These are phyloP conservation scores for Neurospora sp. DNA, from an alignment of 495 filamentous ascomycete species.

Conservation along the genomic window DNA sequence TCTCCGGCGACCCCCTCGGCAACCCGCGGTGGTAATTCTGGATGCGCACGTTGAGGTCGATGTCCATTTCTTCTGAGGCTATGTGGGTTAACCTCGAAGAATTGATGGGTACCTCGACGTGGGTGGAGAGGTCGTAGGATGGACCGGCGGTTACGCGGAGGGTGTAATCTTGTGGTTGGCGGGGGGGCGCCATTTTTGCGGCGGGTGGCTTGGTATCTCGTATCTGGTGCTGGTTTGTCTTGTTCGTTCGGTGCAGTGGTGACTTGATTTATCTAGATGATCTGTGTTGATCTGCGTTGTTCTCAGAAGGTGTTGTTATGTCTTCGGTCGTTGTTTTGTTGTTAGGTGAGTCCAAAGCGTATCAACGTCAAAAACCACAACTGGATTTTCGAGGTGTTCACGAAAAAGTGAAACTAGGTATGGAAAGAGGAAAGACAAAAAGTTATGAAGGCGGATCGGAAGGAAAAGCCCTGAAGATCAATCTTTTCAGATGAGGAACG, in stretches of 20 bases:
- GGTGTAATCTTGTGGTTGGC: constrained; percentile 46
- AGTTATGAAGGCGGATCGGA: background rate
- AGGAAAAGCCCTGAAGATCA: background rate
- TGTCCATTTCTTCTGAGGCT: constrained; percentile 41
- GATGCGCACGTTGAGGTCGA: constrained; percentile 60
- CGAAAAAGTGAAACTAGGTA: too few relatives aligned
- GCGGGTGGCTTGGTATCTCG: too few relatives aligned
- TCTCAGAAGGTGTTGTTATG: too few relatives aligned
- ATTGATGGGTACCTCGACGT: constrained; percentile 66
- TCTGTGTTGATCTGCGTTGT: too few relatives aligned
- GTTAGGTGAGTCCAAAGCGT: too few relatives aligned
- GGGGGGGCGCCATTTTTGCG: background rate
- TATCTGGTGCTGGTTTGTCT: too few relatives aligned
- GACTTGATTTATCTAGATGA: too few relatives aligned
- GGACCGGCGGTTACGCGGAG: constrained; percentile 67
- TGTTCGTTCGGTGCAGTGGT: too few relatives aligned
- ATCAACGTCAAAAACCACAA: too few relatives aligned
- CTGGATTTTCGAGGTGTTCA: too few relatives aligned
- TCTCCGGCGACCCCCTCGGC: constrained; percentile 24
- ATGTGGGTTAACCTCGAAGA: constrained; percentile 43
- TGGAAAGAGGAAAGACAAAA: too few relatives aligned
- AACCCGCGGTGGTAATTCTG: constrained; percentile 46
- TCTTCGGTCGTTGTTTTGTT: too few relatives aligned
- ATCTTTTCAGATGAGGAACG: background rate
- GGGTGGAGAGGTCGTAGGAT: constrained; percentile 54